Conservation (phyloP, 176 grass and related monocot genomes). For the Oryza coarctata region DNA sequence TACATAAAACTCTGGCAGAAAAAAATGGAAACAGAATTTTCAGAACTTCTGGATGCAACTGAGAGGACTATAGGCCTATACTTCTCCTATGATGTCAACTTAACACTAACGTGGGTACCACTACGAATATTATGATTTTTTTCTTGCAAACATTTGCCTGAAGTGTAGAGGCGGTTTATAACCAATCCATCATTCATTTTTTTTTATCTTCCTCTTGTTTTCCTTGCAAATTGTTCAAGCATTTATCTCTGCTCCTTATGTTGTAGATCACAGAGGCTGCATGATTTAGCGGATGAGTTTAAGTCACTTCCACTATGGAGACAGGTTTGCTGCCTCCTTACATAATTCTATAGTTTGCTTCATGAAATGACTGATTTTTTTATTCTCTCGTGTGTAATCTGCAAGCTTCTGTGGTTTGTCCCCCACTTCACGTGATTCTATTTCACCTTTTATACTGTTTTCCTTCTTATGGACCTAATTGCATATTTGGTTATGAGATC, state of each 20-base stretch:
- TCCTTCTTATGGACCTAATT: not conserved
- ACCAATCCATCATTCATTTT: not conserved
- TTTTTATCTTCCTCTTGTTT: not conserved
- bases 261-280: conserved; percentile 62
- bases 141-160: not conserved
- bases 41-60: conserved; percentile 56
- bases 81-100: conserved; percentile 82
- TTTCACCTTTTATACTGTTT: not conserved
- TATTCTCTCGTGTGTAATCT: not conserved
- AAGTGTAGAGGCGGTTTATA: not conserved
- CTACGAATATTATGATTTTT: not conserved
- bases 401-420: not conserved
- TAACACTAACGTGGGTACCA: conserved; percentile 62
- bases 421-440: not conserved
- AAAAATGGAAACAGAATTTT: conserved; percentile 62
- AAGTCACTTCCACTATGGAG: conserved; percentile 74
- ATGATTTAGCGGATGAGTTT: conserved; percentile 53
- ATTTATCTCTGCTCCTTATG: not conserved
- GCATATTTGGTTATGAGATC: not conserved
- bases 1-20: conserved; percentile 43
- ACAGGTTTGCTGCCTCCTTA: conserved; percentile 46
- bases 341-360: not conserved
- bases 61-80: conserved; percentile 61
- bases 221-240: not conserved
- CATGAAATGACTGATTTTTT: not conserved